Evolutionary conservation across 371 early-diverging fungal genomes (phyloP), one percentile per base, ranked within the genome.

Genomic region (Mortierella sp.): DNA sequence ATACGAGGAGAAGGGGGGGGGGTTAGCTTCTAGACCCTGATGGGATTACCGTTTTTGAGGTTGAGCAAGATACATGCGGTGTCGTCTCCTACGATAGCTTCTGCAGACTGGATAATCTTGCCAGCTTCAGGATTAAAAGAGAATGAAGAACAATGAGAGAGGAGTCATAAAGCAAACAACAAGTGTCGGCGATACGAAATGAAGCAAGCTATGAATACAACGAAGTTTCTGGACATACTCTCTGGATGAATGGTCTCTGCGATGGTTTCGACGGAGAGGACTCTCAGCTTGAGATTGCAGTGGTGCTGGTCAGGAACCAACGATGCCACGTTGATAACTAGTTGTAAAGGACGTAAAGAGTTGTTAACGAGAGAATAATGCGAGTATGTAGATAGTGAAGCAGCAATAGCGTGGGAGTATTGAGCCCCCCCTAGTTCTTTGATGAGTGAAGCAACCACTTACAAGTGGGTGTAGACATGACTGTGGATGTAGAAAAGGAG

Each of bases 271-370:
- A 86, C 86, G 3, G 86, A 86, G 28, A 86, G 47, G 55, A 86
- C 86, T 54, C 86, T 76, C 16, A 86, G 73, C 34, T 74, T 70
- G 55, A 86, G 86, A 54, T 86, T 86, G 47, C 86, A 86, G 74
- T 78, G 74, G 54, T 63, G 82, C 44, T 86, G 86, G 71, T 80
- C 76, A 31, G 86, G 86, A 11, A 78, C 81, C 76, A 86, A 55
- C n/a, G 86, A 86, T 8, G 86, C 86, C 31, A 86, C 86, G 3
- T 80, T 82, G 47, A 82, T 76, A 70, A 82, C 86, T 86, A 72
- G 21, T 38, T 16, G 13, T 21, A 38, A 38, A 38, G 24, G 24
- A 21, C 26, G 24, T 6, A 63, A 11, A n/a, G 47, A 48, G 2
- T 10, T 3, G 14, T 44, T 52, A 26, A n/a, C 8, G 48, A 28